Conservation (phyloP, 441 rosid species). For the Codiaeum variegatum region DNA sequence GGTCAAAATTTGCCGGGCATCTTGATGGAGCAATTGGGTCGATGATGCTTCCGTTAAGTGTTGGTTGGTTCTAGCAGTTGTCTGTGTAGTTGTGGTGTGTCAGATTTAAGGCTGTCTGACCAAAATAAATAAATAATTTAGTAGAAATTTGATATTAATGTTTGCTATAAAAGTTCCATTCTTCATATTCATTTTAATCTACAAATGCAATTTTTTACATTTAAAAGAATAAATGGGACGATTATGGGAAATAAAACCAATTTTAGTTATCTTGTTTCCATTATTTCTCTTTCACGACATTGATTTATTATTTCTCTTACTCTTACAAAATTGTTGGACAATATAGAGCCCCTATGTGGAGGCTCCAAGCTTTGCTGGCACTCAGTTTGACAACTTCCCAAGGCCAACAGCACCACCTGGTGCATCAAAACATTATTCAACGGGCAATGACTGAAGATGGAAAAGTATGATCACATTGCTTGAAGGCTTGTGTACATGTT, state of each 20-base stretch:
- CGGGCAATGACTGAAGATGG: slow-evolving; percentile 25
- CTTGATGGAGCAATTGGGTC: slow-evolving; percentile 3
- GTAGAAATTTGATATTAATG: background rate
- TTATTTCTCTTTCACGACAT: slow-evolving; percentile 11
- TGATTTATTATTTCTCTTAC: slow-evolving; percentile 5
- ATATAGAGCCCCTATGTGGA: slow-evolving; percentile 79
- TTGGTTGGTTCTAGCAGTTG: background rate
- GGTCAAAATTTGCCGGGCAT: background rate
- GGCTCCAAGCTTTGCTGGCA: slow-evolving; percentile 49
- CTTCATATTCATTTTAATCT: background rate
- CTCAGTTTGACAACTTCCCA: slow-evolving; percentile 48
- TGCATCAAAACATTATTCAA: slow-evolving; percentile 49
- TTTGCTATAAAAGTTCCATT: background rate
- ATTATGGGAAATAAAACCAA: background rate
- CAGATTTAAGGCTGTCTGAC: background rate
- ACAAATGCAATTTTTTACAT: background rate
- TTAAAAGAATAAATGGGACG: background rate
- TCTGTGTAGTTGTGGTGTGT: background rate
- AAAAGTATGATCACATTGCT: background rate
- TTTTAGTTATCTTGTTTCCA: slow-evolving; percentile 2
- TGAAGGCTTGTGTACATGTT: slow-evolving; percentile 14
- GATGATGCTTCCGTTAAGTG: background rate
- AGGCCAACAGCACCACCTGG: slow-evolving; percentile 78
- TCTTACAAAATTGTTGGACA: slow-evolving; percentile 24
- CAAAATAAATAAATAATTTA: background rate